Evolutionary conservation across 805 yeast species (phyloP).

Genomic region (Nakazawaea ishiwadae): DNA sequence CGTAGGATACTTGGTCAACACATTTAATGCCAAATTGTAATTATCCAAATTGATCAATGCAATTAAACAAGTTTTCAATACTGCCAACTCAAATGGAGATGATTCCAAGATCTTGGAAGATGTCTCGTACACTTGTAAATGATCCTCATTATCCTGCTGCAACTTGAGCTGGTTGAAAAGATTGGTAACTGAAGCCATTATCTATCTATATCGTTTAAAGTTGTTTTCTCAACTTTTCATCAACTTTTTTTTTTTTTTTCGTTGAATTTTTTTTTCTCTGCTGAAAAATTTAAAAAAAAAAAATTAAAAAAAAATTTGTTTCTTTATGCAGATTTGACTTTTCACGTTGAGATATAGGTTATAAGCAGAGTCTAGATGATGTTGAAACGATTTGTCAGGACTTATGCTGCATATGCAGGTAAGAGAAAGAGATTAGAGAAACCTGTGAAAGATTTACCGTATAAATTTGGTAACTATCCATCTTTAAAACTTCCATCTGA

Average conservation of each 20-base stretch:
- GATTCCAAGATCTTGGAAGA: slow-evolving; percentile 25
- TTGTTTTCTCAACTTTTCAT: neutral
- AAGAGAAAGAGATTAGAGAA: slow-evolving; percentile 17
- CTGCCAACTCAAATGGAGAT: slow-evolving; percentile 23
- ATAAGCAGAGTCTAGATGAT: neutral
- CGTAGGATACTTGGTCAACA: slow-evolving; percentile 32
- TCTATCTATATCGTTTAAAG: neutral
- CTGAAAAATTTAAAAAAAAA: no score
- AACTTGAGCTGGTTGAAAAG: slow-evolving; percentile 31
- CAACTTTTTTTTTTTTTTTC: slow-evolving; percentile 4
- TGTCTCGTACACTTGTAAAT: slow-evolving; percentile 26
- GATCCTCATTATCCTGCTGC: slow-evolving; percentile 30
- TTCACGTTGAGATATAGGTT: no score
- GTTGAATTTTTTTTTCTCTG: slow-evolving; percentile 3
- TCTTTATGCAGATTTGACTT: no score
- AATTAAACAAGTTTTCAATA: slow-evolving; percentile 40
- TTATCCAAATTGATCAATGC: slow-evolving; percentile 58
- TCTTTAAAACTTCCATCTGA: slow-evolving; percentile 38
- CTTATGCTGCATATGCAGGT: slow-evolving; percentile 5
- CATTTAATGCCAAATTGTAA: slow-evolving; percentile 42
- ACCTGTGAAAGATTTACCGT: slow-evolving; percentile 19
- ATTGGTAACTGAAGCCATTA: slow-evolving; percentile 24
- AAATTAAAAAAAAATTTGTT: no score
- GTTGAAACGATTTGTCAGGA: slow-evolving; percentile 2
- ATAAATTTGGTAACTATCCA: slow-evolving; percentile 44